phyloP scores from a whole-genome alignment of 139 green algal genomes.

The Micractinium conductrix region DNA sequence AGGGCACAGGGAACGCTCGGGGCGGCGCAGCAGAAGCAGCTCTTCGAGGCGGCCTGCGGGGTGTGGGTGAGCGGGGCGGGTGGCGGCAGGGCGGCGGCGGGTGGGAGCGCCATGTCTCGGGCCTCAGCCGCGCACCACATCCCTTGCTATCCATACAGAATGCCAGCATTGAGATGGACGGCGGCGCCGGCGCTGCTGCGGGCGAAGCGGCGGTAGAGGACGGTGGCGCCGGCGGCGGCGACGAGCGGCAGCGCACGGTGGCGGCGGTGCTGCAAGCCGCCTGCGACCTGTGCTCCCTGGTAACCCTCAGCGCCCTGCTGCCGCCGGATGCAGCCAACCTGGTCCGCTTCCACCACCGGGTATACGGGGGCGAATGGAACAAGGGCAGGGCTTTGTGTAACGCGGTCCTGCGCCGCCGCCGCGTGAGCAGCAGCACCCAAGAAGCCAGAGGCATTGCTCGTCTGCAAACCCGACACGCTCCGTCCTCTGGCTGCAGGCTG shows the following conservation, averaged over 20 bases:
- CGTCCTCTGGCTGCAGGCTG: not conserved
- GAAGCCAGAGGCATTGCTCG: not conserved
- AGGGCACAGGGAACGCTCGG: not conserved
- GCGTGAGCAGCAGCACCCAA: too few relatives aligned
- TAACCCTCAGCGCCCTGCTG: not conserved
- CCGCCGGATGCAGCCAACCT: not conserved
- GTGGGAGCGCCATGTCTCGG: too few relatives aligned
- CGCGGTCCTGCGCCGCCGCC: too few relatives aligned
- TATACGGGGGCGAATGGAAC: not conserved
- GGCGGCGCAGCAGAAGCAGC: not conserved
- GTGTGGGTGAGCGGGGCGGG: conserved; percentile 30
- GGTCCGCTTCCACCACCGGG: conserved; percentile 13
- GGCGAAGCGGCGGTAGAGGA: not conserved
- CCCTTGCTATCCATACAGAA: not conserved
- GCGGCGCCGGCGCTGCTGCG: not conserved
- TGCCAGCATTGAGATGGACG: conserved; percentile 12
- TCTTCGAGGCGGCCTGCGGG: conserved; percentile 2
- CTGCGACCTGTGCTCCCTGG: conserved; percentile 3
- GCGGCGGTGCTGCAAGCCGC: conserved; percentile 16
- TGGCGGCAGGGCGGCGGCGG: too few relatives aligned
- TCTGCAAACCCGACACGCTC: not conserved
- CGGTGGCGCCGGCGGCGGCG: not conserved
- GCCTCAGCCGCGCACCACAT: too few relatives aligned
- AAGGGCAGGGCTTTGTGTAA: too few relatives aligned
- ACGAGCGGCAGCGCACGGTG: not conserved